Evolutionary conservation across 2,329 filamentous ascomycete species (phyloP).

Genomic region (Penicillium hordei): DNA sequence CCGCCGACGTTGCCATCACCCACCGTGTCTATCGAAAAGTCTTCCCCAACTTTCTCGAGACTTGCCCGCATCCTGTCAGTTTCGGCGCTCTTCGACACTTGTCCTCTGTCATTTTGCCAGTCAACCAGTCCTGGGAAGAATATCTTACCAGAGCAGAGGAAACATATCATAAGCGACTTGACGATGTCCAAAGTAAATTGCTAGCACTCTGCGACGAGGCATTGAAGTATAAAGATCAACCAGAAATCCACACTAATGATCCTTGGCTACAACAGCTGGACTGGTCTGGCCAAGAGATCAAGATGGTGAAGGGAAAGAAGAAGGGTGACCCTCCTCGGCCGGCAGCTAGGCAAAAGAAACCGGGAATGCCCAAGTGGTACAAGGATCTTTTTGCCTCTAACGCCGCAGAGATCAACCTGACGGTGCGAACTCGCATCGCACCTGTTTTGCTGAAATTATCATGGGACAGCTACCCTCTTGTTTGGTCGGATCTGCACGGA

Average conservation of each 20-base stretch:
- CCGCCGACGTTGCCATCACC: conserved; percentile 88
- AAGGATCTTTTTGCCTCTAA: conserved; percentile 78
- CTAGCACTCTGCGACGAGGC: conserved; percentile 74
- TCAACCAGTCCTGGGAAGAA: conserved; percentile 81
- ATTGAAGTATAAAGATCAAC: conserved; percentile 67
- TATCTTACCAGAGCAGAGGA: conserved; percentile 83
- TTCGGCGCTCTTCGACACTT: conserved; percentile 91
- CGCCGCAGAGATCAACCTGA: conserved; percentile 67
- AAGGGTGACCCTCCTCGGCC: conserved; percentile 77
- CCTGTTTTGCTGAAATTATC: conserved; percentile 78
- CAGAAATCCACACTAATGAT: conserved; percentile 70
- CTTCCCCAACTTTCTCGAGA: conserved; percentile 82
- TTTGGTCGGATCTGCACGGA: conserved; percentile 90
- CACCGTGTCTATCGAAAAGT: conserved; percentile 93
- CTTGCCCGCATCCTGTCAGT: conserved; percentile 94
- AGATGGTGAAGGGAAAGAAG: conserved; percentile 87
- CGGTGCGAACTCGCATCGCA: conserved; percentile 83
- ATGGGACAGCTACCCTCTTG: conserved; percentile 85
- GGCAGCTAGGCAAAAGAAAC: conserved; percentile 82
- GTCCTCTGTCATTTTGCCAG: conserved; percentile 88
- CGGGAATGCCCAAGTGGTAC: conserved; percentile 95
- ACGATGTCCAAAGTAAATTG: conserved; percentile 75
- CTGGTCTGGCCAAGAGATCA: conserved; percentile 91
- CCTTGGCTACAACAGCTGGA: conserved; percentile 93
- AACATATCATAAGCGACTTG: conserved; percentile 74